phyloP scores from a whole-genome alignment of 768 basidiomycete genomes.

The Calocera cornea region DNA sequence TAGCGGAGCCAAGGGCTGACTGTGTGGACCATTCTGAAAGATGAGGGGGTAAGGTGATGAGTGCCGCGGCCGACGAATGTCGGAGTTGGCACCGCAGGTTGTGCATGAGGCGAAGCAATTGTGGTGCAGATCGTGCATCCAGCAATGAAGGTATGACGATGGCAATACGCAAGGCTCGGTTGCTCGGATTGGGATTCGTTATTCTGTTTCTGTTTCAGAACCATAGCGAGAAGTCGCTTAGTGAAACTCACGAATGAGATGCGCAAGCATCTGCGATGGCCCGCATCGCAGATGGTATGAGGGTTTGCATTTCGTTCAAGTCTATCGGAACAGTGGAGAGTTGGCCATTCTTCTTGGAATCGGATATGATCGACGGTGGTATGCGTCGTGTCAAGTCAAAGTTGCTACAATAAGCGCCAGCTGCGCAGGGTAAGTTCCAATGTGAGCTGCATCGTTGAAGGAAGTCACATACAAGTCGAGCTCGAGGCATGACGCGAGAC shows the following conservation, averaged over 20 bases:
- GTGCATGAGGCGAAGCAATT: not conserved
- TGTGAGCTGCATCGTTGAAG: conserved; percentile 2
- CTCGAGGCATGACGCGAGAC: conserved; percentile 39
- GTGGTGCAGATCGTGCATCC: not conserved
- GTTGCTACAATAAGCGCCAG: conserved; percentile 48
- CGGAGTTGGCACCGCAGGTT: conserved; percentile 8
- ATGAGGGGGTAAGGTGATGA: conserved; percentile 52
- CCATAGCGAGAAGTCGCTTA: not conserved
- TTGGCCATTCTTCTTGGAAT: conserved; percentile 29
- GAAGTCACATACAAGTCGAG: not conserved
- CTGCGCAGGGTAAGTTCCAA: conserved; percentile 4
- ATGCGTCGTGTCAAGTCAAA: conserved; percentile 63
- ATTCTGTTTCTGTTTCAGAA: not conserved
- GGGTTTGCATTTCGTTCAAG: not conserved
- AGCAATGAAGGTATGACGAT: not conserved
- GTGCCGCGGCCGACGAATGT: conserved; percentile 38
- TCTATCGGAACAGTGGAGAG: conserved; percentile 22
- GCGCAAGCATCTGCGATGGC: not conserved
- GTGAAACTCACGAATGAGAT: not conserved
- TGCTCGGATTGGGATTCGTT: not conserved
- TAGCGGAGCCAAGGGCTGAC: conserved; percentile 44
- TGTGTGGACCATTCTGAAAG: conserved; percentile 48
- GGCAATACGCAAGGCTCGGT: conserved; percentile 23
- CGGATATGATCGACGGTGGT: conserved; percentile 37
- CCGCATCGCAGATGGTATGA: not conserved